Base-by-base conservation (phyloP, 2,329 filamentous ascomycete species). In the Colletotrichum navitas region DNA sequence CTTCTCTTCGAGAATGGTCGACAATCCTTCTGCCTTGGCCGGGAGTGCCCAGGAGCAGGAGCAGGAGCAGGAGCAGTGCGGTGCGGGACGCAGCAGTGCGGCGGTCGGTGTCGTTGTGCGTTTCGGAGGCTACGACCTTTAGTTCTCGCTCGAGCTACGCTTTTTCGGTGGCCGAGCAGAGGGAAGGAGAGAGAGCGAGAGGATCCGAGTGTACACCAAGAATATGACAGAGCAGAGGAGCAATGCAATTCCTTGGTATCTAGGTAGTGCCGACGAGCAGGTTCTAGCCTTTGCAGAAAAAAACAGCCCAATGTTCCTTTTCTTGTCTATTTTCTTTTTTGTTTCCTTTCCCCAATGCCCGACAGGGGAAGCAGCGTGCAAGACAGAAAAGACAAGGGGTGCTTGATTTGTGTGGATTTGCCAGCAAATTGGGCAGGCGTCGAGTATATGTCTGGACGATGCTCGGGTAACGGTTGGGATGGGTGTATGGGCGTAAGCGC, bases 141-240 rank as follows among this genome's bases (percentile, higher is more conserved):
- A 36, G 60, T 63, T 63, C 68, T 68, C 59, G 68, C 68, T 71
- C 68, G 68, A 71, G 68, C 68, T 68, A 71, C 65, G 54, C 65
- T 71, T 63, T 63, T 63, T 68, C 68, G 59, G 68, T 63, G 68
- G 68, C 68, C 68, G 68, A 71, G 67, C 67, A 70, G 67, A 59
- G 59, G 26, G 61, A 55, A 59, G 36, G n/a, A 43, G 24, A n/a
- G 3, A 6, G 16, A 62, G 66, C 26, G 54, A 51, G 52, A 65
- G 52, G 68, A 71, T 71, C 68, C 68, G 68, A 71, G 68, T 60
- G 68, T 68, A 56, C 62, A 61, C 14, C 39, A 64, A 55, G 34
- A 64, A 64, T 45, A 47, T 55, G 62, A 56, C 49, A 64, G 36
- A 64, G 39, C 41, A 49, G 29, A 54, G 62, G 34, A n/a, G 54